Conservation (phyloP, 108 stramenopile species). For the Cyclotella sp. region DNA sequence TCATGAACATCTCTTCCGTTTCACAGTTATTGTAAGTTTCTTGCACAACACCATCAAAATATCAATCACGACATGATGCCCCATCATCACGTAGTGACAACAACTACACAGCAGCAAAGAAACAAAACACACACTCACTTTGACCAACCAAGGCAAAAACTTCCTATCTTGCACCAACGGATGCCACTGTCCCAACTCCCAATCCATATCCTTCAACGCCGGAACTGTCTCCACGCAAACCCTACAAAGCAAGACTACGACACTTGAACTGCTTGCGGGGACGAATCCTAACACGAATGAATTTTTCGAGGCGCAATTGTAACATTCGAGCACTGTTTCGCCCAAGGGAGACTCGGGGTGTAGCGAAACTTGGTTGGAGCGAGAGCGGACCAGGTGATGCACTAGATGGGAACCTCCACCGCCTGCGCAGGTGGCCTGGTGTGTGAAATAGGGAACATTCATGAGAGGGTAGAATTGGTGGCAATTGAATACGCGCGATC, state of each 20-base stretch:
- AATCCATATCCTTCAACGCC: constrained; percentile 97
- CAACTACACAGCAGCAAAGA: constrained; percentile 12
- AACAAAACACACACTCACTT: constrained; percentile 47
- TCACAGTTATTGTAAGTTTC: not conserved
- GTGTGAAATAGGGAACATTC: not conserved
- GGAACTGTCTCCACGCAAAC: constrained; percentile 94
- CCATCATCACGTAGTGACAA: not conserved
- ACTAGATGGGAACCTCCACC: constrained; percentile 92
- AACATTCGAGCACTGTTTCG: constrained; percentile 96
- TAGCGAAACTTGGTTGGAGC: constrained; percentile 82
- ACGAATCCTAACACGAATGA: constrained; percentile 98
- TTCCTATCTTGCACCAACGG: constrained; percentile 94
- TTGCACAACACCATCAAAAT: not conserved
- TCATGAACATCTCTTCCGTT: not conserved
- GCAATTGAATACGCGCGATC: not conserved
- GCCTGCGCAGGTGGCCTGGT: constrained; percentile 58
- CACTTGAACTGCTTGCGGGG: constrained; percentile 85
- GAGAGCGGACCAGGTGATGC: constrained; percentile 91
- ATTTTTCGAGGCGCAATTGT: constrained; percentile 97
- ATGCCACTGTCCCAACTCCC: constrained; percentile 96
- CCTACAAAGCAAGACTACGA: constrained; percentile 96
- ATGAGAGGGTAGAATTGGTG: not conserved
- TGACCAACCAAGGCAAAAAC: constrained; percentile 94
- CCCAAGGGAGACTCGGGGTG: constrained; percentile 94
- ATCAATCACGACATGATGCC: no score